Base-by-base conservation (phyloP, 768 basidiomycete genomes). In the Daedaleopsis nitida region DNA sequence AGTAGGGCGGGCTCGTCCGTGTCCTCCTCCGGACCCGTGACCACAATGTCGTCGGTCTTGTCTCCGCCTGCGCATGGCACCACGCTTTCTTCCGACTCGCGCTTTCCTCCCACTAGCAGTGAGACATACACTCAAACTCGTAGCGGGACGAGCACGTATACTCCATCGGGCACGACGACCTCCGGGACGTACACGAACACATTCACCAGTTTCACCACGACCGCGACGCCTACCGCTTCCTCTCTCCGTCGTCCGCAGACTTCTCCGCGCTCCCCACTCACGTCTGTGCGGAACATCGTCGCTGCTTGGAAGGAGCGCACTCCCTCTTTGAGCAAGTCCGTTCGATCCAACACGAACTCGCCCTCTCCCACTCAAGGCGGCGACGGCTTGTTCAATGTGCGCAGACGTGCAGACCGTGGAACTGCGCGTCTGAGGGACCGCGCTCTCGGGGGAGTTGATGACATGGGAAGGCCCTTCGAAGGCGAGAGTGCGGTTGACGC, bases 301-400 rank as follows among this genome's bases (percentile, higher is more conserved):
- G 83, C 86, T 0, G 78, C 87, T 9, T 94, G 91, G 90, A 92
- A 91, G 70, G 88, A 91, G 62, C 83, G 88, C 19, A 87, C 88
- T 0, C 87, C 80, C 0, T 77, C 79, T 21, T 62, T 76, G 13
- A 66, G 57, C 37, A 73, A 71, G 57, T 63, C 67, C 7, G 55
- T 58, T 27, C 59, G 65, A 9, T 52, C 61, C 14, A 57, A 59
- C 52, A 52, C 64, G 13, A 63, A 63, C 0, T 62, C 68, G 34
- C 62, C 69, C 3, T 68, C 63, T 50, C 65, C 55, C n/a, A 62
- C 58, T 45, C 68, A 65, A 17, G 62, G 61, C 27, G 50, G 50
- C 37, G 83, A 82, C 12, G 83, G 83, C 6, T 72, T 86, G 14
- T 83, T 86, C 65, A 85, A 81, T 44, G 74, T 85, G 49, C 74